Evolutionary conservation across 2,329 filamentous ascomycete species (phyloP).

Genomic region (Chaetothyriales sp.): DNA sequence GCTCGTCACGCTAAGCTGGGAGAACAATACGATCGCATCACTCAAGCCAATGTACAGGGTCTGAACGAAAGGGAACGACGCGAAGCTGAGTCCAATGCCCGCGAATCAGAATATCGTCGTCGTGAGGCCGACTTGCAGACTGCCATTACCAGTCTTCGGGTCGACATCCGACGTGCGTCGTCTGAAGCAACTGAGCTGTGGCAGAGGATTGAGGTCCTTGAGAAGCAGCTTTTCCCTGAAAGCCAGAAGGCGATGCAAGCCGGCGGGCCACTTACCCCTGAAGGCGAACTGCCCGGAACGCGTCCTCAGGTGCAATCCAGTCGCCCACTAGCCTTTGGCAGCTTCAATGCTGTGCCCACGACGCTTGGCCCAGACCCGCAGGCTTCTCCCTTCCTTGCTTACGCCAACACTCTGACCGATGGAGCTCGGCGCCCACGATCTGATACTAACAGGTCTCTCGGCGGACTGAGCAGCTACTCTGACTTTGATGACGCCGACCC

Average conservation of each 20-base stretch:
- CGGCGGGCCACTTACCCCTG: slow-evolving; percentile 42
- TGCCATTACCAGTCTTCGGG: slow-evolving; percentile 31
- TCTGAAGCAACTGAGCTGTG: slow-evolving; percentile 21
- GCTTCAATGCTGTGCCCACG: slow-evolving; percentile 16
- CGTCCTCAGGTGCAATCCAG: slow-evolving; percentile 23
- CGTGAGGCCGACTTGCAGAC: slow-evolving; percentile 30
- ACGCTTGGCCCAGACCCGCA: slow-evolving; percentile 13
- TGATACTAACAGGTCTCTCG: slow-evolving; percentile 17
- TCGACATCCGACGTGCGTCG: slow-evolving; percentile 27
- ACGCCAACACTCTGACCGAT: slow-evolving; percentile 15
- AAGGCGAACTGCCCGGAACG: slow-evolving; percentile 44
- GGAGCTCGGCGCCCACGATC: slow-evolving; percentile 16
- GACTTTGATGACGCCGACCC: slow-evolving; percentile 19
- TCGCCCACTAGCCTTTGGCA: slow-evolving; percentile 14
- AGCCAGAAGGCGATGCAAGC: slow-evolving; percentile 32
- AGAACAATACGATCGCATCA: slow-evolving; percentile 48
- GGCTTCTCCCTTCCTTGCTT: slow-evolving; percentile 17
- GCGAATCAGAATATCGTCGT: slow-evolving; percentile 33
- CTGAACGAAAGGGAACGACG: slow-evolving; percentile 41
- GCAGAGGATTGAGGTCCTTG: slow-evolving; percentile 22
- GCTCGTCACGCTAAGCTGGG: slow-evolving; percentile 44
- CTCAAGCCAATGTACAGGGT: slow-evolving; percentile 44
- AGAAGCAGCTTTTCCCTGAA: slow-evolving; percentile 20
- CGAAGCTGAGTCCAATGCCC: slow-evolving; percentile 33
- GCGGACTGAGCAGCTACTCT: slow-evolving; percentile 16